Conservation (phyloP, 1,284 basidiomycete species). For the Sanghuangporus weigelae region DNA sequence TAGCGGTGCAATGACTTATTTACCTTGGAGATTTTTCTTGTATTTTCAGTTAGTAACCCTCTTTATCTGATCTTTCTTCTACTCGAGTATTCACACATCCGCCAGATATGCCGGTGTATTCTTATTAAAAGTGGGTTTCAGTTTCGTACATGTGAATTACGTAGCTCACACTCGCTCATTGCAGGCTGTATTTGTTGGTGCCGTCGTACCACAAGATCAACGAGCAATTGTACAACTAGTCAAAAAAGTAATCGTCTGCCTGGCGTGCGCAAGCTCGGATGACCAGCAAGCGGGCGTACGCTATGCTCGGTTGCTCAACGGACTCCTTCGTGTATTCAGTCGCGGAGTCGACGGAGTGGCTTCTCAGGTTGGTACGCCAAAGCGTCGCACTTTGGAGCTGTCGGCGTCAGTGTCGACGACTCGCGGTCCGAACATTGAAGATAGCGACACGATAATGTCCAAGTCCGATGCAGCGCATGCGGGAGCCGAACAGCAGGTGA, state of each 20-base stretch:
- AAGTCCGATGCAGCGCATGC: not conserved
- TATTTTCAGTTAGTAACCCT: constrained; percentile 20
- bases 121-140: constrained; percentile 13
- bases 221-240: constrained; percentile 21
- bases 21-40: constrained; percentile 23
- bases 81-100: not conserved
- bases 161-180: not conserved
- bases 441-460: not conserved
- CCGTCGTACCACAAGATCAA: constrained; percentile 21
- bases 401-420: not conserved
- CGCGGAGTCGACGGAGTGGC: constrained; percentile 20
- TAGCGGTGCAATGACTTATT: constrained; percentile 20
- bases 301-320: constrained; percentile 24
- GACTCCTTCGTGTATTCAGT: constrained; percentile 22
- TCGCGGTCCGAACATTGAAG: not conserved
- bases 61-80: not conserved
- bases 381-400: constrained; percentile 1
- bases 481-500: not conserved
- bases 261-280: constrained; percentile 19
- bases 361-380: constrained; percentile 14
- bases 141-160: not conserved
- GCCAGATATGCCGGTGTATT: constrained; percentile 22
- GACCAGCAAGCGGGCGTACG: constrained; percentile 23
- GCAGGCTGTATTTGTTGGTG: constrained; percentile 23
- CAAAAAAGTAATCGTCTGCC: constrained; percentile 22